Percentiles rank a stretch among this genome's conserved stretches.
phyloP scores from a whole-genome alignment of 202 grass and related monocot species.

The Digitaria exilis region DNA sequence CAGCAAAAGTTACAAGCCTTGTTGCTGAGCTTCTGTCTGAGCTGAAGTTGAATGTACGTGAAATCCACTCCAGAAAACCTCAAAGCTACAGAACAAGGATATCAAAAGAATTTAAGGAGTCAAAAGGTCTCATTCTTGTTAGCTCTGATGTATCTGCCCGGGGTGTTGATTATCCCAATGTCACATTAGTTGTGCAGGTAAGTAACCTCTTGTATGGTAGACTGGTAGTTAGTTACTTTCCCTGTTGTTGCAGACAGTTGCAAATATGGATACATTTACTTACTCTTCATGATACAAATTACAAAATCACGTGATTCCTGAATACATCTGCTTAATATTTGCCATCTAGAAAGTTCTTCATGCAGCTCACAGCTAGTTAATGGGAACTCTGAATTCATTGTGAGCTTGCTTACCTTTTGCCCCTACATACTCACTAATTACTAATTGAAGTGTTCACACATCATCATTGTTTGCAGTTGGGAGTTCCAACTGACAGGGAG shows the following conservation, averaged over 20 bases:
- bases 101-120: constrained; percentile 99
- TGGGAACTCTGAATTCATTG: constrained; percentile 22
- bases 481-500: constrained; percentile 81
- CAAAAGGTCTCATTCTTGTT: constrained; percentile 97
- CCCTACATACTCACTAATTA: constrained; percentile 13
- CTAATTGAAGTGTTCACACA: background rate
- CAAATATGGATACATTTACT: constrained; percentile 2
- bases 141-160: constrained; percentile 95
- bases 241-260: background rate
- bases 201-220: constrained; percentile 1
- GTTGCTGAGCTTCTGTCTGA: constrained; percentile 86
- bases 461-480: constrained; percentile 56
- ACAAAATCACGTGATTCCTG: background rate
- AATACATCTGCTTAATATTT: constrained; percentile 20
- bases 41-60: constrained; percentile 86
- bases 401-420: background rate
- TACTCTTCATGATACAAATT: constrained; percentile 22
- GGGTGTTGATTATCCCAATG: constrained; percentile 98
- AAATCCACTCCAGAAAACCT: constrained; percentile 97
- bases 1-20: constrained; percentile 89
- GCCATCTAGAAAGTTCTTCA: background rate
- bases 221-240: background rate
- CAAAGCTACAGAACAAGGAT: constrained; percentile 96
- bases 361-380: constrained; percentile 19
- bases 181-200: constrained; percentile 98